These are phyloP conservation scores for Linderniella brevidens DNA, from an alignment of 257 asterid species.

Conservation along the genomic window DNA sequence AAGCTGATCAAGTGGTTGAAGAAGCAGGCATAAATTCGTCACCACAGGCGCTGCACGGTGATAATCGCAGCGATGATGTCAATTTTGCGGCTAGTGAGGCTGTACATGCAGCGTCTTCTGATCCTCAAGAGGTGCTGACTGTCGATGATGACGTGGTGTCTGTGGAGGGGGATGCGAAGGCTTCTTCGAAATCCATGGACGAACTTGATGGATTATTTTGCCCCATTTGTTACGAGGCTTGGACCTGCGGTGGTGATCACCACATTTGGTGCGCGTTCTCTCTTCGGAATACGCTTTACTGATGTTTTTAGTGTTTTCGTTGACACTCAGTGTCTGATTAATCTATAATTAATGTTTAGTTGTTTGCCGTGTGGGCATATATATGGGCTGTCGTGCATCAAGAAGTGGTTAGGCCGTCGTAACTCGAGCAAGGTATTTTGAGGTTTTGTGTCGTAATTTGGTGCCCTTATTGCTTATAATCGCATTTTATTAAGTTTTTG, in stretches of 20 bases:
- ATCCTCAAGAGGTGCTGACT: slow-evolving; percentile 9
- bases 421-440: slow-evolving; percentile 51
- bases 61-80: background rate
- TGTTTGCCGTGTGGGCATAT: slow-evolving; percentile 95
- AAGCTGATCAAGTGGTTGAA: background rate
- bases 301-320: slow-evolving; percentile 6
- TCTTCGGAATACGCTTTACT: background rate
- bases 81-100: no score
- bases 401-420: slow-evolving; percentile 56
- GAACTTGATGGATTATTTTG: slow-evolving; percentile 71
- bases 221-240: slow-evolving; percentile 81
- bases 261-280: slow-evolving; percentile 36
- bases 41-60: background rate
- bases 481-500: background rate
- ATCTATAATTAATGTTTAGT: slow-evolving; percentile 15
- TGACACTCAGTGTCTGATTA: no score
- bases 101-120: background rate
- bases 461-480: background rate
- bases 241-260: slow-evolving; percentile 74
- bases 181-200: slow-evolving; percentile 24
- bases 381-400: slow-evolving; percentile 69
- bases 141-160: slow-evolving; percentile 9
- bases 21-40: background rate
- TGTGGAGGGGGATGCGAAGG: slow-evolving; percentile 9
- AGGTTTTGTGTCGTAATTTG: background rate